phyloP scores from a whole-genome alignment of 148 eudicot genomes.

The Vaccinium myrtillus region DNA sequence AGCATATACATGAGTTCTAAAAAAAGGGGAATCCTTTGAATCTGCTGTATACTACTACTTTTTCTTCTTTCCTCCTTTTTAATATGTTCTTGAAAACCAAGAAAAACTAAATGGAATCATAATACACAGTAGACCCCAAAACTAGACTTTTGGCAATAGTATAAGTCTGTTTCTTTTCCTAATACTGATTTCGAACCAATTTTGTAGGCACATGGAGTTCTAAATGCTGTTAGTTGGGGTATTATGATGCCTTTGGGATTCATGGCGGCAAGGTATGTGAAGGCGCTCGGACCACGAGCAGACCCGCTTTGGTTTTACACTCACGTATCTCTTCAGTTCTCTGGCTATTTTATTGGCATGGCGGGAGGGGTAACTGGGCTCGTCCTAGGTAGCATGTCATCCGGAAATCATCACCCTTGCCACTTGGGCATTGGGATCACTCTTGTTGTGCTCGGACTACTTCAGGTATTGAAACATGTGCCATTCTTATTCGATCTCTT shows the following conservation, averaged over 20 bases:
- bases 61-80: too few species aligned
- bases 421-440: constrained; percentile 16
- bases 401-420: constrained; percentile 6
- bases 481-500: not conserved
- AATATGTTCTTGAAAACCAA: too few species aligned
- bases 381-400: not conserved
- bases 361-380: constrained; percentile 15
- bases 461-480: not conserved
- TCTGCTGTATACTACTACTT: too few species aligned
- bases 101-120: too few species aligned
- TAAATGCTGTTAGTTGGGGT: too few species aligned
- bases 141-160: too few species aligned
- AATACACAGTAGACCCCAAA: too few species aligned
- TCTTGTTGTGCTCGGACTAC: not conserved
- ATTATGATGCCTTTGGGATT: constrained; percentile 13
- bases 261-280: constrained; percentile 14
- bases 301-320: not conserved
- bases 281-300: not conserved
- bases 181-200: too few species aligned
- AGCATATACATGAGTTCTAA: too few species aligned
- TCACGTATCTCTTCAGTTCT: not conserved
- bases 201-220: too few species aligned
- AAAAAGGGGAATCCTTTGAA: too few species aligned
- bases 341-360: constrained; percentile 9
- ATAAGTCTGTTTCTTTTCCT: too few species aligned